Evolutionary conservation across 2,329 filamentous ascomycete genomes (phyloP), one percentile per base, ranked within the genome.

Genomic region (Exophiala sideris): DNA sequence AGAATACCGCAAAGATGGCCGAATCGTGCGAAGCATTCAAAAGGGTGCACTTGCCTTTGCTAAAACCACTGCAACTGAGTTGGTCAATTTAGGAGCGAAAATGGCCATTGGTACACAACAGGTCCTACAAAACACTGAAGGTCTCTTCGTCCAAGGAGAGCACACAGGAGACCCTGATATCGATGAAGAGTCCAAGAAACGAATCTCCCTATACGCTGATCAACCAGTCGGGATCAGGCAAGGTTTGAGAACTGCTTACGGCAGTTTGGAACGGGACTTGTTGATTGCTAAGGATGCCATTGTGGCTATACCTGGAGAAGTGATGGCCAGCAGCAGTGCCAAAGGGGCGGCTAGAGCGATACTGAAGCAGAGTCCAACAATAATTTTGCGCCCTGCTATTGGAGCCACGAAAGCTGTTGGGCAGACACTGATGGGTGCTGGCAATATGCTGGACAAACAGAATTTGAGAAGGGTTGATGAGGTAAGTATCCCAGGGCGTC

Each of bases 71-170:
- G 91, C 91, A 2, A 95, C 88, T 0, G 94, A 96, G 67, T 79
- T 97, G n/a, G 88, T 96, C 59, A 94, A 94, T 65, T 78, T 99
- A 0, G 92, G 94, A 10, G 94, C 94, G 42, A 97, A 96, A 71
- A 78, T 97, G 47, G 92, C 92, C 0, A 89, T 97, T 46, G 94
- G 94, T 33, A 96, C 95, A 2, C 94, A 97, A 66, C 94, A 88
- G n/a, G 84, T 91, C 12, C 81, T 99, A 1, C 88, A 96, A 67
- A 88, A 88, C 14, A 91, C 91, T 0, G 95, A 99, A 70, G 88
- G 83, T 14, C 79, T 96, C 58, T 78, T 96, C 36, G 72, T 61
- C 12, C 71, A 72, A 45, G 70, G 70, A 9, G 66, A 70, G 35
- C 74, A 76, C 20, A 73, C 74, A 21, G 70, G 76, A 48, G 85